Base-by-base conservation (phyloP, 2,329 filamentous ascomycete species). In the Fusarium miscanthi region DNA sequence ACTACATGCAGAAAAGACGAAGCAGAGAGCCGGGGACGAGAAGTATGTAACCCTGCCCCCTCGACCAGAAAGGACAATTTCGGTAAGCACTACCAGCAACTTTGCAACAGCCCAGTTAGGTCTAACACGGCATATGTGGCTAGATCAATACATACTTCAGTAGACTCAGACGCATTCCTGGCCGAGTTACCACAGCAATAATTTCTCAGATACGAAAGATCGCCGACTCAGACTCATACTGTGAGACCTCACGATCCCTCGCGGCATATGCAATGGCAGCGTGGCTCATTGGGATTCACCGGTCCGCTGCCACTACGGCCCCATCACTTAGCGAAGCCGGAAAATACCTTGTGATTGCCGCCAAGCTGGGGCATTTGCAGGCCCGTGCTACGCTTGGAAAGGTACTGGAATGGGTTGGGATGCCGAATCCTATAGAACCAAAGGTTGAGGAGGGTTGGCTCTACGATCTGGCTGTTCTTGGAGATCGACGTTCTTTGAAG, bases 71-170 rank as follows among this genome's bases (percentile, higher is more conserved):
- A 21, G 25, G 12, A 21, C 43, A 21, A 46, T 46, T 16, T 46
- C 25, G 25, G 25, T 30, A 46, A 46, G 43, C 12, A 30, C 12
- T 46, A 5, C 25, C 4, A 11, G 4, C 12, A 16, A 8, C 0
- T 4, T 30, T 21, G 0, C 8, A 2, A 7, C 0, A 27, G 1
- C 13, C 17, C 8, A 21, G 12, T 5, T 12, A 46, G 6, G 6
- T 11, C 19, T 21, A 30, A 46, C 3, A 46, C 0, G 1, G 5
- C 2, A 11, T 5, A 2, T 27, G 0, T 6, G 10, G 27, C 6
- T 27, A 46, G 43, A 30, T 46, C 25, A 46, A 46, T 2, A 21
- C 12, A 46, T 7, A 27, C 25, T 46, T 46, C 5, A 46, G 43
- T 8, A 46, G 43, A 11, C 43, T 46, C 19, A 46, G 43, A 6